Conservation (phyloP, 768 basidiomycete genomes). For the Hirschioporus abietinus region DNA sequence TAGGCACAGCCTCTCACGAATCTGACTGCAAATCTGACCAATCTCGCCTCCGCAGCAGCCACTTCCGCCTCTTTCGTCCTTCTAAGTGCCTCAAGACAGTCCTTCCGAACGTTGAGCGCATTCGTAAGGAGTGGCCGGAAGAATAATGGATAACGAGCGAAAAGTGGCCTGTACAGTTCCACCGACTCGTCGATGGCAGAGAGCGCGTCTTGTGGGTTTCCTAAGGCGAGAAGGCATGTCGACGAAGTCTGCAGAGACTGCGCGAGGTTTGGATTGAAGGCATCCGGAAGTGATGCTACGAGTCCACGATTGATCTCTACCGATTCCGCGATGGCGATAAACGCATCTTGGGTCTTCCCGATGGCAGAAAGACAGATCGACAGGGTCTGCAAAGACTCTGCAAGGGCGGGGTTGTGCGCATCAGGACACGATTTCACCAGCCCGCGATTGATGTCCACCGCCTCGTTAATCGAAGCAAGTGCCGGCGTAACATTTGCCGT, state of each 20-base stretch:
- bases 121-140: neutral
- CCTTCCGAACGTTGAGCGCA: constrained; percentile 3
- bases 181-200: neutral
- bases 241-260: neutral
- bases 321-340: constrained; percentile 9
- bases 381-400: neutral
- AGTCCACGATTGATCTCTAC: constrained; percentile 1
- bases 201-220: neutral
- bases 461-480: neutral
- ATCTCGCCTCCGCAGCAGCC: neutral
- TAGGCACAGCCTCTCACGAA: neutral
- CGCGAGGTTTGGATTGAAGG: neutral
- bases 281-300: neutral
- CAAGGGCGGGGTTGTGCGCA: neutral
- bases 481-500: neutral
- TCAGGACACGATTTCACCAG: neutral
- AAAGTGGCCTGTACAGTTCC: neutral
- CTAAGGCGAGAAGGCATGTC: neutral
- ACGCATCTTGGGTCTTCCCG: constrained; percentile 2
- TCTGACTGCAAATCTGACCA: neutral
- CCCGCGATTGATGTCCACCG: neutral
- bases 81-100: constrained; percentile 8
- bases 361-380: neutral
- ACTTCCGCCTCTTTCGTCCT: constrained; percentile 7
- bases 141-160: neutral